Base-by-base conservation (phyloP, 495 filamentous ascomycete species). In the Talaromyces thailandensis region DNA sequence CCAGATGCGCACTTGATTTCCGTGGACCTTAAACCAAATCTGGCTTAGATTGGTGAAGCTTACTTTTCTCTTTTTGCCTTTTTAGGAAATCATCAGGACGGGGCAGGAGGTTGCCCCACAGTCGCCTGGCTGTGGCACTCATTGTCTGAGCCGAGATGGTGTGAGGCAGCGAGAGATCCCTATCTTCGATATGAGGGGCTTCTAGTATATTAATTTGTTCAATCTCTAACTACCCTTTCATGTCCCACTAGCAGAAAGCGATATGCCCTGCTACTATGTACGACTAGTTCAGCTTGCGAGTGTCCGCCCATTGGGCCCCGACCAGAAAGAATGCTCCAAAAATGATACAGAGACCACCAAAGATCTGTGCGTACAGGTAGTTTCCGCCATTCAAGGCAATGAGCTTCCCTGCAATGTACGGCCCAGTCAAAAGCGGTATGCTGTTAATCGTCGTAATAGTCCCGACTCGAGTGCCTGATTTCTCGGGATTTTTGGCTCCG, bases 371-470 rank as follows among this genome's bases (percentile, higher is more conserved):
- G 24, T 53, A 53, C 50, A 70, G 67, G 73, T 80, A 86, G 23
- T 56, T 58, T 0, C 81, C 78, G 4, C 68, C 72, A 21, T 67
- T 67, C 65, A 63, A 68, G 78, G 68, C 14, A 84, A 75, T 56
- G 24, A 85, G 63, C 4, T 73, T 75, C 0, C 88, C 89, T 0
- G 82, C 84, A 51, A 91, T 79, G 1, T 88, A 87, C 21, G 87
- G 78, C 0, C 88, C 88, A 12, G 85, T 88, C 56, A 92, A 69
- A 48, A 73, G 79, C 0, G 88, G 85, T 63, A 92, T 82, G 61
- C 82, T 85, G 18, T 84, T 76, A 62, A 89, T 81, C 5, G 77
- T 85, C 62, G 91, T 88, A 4, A 84, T 76, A 86, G 90, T 90
- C 4, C 89, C 89, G 73, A 89, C 84, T 16, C 87, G 72, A 43